Evolutionary conservation across 1,139 yeast genomes (phyloP), one percentile per base, ranked within the genome.

Genomic region (Meyerozyma guilliermondii): DNA sequence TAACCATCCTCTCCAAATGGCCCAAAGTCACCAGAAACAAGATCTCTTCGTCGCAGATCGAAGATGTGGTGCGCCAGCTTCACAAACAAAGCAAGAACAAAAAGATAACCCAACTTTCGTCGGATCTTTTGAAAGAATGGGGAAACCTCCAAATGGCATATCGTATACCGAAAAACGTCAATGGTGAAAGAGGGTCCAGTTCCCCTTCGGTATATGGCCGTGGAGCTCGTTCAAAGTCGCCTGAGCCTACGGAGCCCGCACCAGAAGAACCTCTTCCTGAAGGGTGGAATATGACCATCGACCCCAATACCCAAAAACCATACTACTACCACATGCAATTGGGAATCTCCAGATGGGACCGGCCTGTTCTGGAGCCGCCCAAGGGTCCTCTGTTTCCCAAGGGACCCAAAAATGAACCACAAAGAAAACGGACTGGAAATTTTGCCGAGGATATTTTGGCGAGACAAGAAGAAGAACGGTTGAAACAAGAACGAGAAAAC

Each of bases 21-120:
- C 98, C 98, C 5, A 74, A 78, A 41, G 74, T 89, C 39, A 86
- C 96, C 1, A 78, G 82, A 51, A 89, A 88, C 62, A 85, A 88
- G 55, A 85, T 92, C 46, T 76, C 81, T n/a, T 78, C 84, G 43
- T 82, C 94, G 16, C 83, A 81, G 53, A 81, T 92, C 43, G 96
- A 87, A 54, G 73, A 74, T 34, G 76, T 80, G 16, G 76, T 89
- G 6, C 60, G 66, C 40, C 72, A 69, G 4, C 59, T 88, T 26
- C 59, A 67, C 22, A 46, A 50, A 2, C 54, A 54, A 8, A 60
- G 68, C 13, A 50, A 56, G 33, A 63, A 68, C 42, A 54, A 59
- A 8, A 66, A 64, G 4, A 59, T 81, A 20, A 56, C 56, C 33
- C 41, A 42, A 1, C 59, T 71, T 35, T 74, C 85, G 2, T 48